Evolutionary conservation across 768 basidiomycete species (phyloP), one percentile per base, ranked within the genome.

Genomic region (Collybia nuda): DNA sequence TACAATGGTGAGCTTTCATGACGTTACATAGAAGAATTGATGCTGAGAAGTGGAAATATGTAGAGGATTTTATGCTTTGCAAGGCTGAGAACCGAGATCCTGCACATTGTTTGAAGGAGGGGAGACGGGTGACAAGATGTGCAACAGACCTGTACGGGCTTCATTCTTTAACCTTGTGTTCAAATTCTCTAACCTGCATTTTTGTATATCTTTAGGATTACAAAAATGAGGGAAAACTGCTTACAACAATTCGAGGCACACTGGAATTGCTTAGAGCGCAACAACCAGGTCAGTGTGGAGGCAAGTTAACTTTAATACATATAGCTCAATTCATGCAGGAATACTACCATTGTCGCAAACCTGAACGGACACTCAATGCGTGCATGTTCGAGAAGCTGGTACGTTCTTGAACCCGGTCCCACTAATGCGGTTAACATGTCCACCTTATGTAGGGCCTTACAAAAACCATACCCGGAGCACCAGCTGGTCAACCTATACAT

Each of bases 341-440:
- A 72, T 94, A 90, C 68, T 86, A 86, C 64, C 79, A 77, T 24
- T 99, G 97, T 67, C 88, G 97, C 57, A 86, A 89, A 67, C 86
- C 85, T 3, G 97, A 99, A 67, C 84, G 87, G 55, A 67, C 82
- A 47, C 79, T 98, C 41, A 99, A 98, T 77, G 75, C 84, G 51
- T 98, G 96, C 75, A 90, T 96, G 79, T 95, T 98, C 64, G 88
- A 95, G 69, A 98, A 97, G 67, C 80, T 98, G 59, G 96, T 93
- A 58, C 58, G 90, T 50, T 50, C 29, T 14, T 14, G 29, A 2
- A 12, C 28, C n/a, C 17, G 21, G 21, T 44, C n/a, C 29, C 14
- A 1, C 38, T 26, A 18, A 21, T 5, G 40, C 44, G 43, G 47
- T 39, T 17, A 40, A 44, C 39, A 26, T 26, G 50, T 44, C 11